These are phyloP conservation scores for Lichina pygmaea DNA, from an alignment of 495 filamentous ascomycete genomes.

Conservation along the genomic window DNA sequence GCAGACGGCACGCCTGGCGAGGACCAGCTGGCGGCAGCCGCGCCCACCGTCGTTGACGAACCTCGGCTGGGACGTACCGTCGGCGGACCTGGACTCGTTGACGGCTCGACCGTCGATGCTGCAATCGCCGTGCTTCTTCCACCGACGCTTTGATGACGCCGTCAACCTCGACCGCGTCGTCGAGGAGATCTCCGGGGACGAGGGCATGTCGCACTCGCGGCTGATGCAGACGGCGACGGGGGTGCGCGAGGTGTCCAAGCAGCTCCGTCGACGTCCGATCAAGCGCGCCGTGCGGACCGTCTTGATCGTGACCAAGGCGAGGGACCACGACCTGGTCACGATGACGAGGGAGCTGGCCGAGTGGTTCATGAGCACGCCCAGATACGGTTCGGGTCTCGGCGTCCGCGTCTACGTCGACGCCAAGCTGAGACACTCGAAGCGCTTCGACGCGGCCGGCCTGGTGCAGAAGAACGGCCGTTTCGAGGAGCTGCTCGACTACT, in stretches of 20 bases:
- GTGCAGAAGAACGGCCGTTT: slow-evolving; percentile 42
- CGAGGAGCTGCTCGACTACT: slow-evolving; percentile 61
- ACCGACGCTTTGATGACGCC: slow-evolving; percentile 83
- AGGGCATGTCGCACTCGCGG: slow-evolving; percentile 73
- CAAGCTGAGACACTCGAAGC: slow-evolving; percentile 60
- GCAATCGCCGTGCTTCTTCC: slow-evolving; percentile 89
- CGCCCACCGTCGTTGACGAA: not conserved
- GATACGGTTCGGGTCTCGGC: slow-evolving; percentile 54
- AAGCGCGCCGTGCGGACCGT: slow-evolving; percentile 67
- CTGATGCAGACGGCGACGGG: slow-evolving; percentile 84
- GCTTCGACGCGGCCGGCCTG: slow-evolving; percentile 56
- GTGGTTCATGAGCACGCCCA: slow-evolving; percentile 64
- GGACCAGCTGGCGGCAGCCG: not conserved
- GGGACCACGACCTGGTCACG: slow-evolving; percentile 66
- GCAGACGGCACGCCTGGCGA: not conserved
- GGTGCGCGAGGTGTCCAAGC: slow-evolving; percentile 82
- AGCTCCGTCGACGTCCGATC: slow-evolving; percentile 69
- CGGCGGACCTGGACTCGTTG: slow-evolving; percentile 16
- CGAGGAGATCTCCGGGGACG: slow-evolving; percentile 76
- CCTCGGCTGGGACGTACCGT: slow-evolving; percentile 5
- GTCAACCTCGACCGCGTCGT: slow-evolving; percentile 87
- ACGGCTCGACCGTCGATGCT: slow-evolving; percentile 36
- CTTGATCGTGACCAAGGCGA: slow-evolving; percentile 92
- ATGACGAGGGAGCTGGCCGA: slow-evolving; percentile 63
- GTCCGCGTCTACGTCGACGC: slow-evolving; percentile 89